Evolutionary conservation across 1,139 yeast genomes (phyloP).

Genomic region (Lodderomyces elongisporus): DNA sequence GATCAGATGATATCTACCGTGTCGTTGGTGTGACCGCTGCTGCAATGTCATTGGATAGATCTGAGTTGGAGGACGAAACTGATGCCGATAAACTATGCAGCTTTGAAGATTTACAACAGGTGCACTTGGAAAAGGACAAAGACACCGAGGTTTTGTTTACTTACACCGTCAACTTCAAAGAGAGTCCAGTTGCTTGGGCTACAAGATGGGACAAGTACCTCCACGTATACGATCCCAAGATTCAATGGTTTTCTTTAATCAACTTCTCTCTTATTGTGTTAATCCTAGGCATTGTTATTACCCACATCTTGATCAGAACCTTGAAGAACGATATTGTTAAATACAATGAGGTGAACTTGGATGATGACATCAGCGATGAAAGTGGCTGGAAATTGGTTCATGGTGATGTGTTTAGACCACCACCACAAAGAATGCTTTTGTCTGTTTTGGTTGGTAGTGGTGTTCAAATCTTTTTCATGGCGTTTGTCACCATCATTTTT

Average conservation of each 20-base stretch:
- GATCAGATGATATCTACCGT: conserved; percentile 60
- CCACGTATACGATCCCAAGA: conserved; percentile 85
- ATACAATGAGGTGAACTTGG: conserved; percentile 84
- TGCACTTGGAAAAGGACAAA: conserved; percentile 26
- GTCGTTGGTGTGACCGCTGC: conserved; percentile 86
- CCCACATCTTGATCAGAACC: conserved; percentile 74
- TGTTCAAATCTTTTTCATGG: conserved; percentile 74
- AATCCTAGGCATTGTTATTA: conserved; percentile 71
- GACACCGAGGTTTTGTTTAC: conserved; percentile 34
- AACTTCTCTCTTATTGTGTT: conserved; percentile 80
- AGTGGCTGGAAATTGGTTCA: conserved; percentile 96
- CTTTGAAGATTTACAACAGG: conserved; percentile 21
- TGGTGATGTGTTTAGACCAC: conserved; percentile 92
- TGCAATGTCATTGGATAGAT: conserved; percentile 60
- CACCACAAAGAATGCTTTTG: conserved; percentile 62
- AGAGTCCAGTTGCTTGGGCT: conserved; percentile 84
- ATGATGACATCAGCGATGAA: conserved; percentile 86
- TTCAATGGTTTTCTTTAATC: conserved; percentile 91
- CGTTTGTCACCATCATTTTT: conserved; percentile 66
- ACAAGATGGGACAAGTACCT: conserved; percentile 98
- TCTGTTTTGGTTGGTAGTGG: conserved; percentile 89
- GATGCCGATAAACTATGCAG: conserved; percentile 22
- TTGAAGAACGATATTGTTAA: conserved; percentile 80
- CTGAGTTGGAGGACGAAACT: conserved; percentile 23
- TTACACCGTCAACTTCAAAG: conserved; percentile 53